phyloP scores from a whole-genome alignment of 1,284 basidiomycete species.

The Cryptococcus sp. region DNA sequence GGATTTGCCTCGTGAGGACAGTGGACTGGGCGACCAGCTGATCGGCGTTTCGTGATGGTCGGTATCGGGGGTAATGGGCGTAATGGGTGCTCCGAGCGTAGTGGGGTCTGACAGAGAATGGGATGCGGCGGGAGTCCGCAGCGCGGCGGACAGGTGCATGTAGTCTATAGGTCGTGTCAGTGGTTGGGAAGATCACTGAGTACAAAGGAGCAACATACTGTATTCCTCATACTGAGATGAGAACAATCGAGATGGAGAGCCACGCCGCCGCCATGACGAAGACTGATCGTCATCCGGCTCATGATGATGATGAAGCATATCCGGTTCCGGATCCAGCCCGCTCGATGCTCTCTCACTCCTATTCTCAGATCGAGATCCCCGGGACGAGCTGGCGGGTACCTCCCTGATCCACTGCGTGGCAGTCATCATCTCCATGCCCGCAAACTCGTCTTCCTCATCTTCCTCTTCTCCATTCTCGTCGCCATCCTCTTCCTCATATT shows the following conservation, averaged over 20 bases:
- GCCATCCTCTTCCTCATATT: neutral
- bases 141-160: constrained; percentile 5
- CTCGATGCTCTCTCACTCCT: neutral
- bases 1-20: constrained; percentile 8
- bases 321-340: neutral
- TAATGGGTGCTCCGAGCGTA: constrained; percentile 6
- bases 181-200: neutral
- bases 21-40: constrained; percentile 14
- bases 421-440: constrained; percentile 16
- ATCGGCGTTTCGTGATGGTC: neutral
- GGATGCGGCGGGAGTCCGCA: constrained; percentile 14
- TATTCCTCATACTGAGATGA: neutral
- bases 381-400: neutral
- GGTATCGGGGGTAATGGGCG: neutral
- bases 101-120: constrained; percentile 7
- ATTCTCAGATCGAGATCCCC: neutral
- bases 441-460: constrained; percentile 18
- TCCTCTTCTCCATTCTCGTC: neutral
- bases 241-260: neutral
- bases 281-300: neutral
- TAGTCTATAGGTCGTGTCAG: neutral
- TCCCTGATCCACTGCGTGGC: constrained; percentile 20
- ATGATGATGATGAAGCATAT: neutral
- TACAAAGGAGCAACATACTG: neutral
- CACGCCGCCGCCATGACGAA: neutral